Evolutionary conservation across 805 yeast species (phyloP), one percentile per base, ranked within the genome.

Genomic region (Kluyveromyces dobzhanskii): DNA sequence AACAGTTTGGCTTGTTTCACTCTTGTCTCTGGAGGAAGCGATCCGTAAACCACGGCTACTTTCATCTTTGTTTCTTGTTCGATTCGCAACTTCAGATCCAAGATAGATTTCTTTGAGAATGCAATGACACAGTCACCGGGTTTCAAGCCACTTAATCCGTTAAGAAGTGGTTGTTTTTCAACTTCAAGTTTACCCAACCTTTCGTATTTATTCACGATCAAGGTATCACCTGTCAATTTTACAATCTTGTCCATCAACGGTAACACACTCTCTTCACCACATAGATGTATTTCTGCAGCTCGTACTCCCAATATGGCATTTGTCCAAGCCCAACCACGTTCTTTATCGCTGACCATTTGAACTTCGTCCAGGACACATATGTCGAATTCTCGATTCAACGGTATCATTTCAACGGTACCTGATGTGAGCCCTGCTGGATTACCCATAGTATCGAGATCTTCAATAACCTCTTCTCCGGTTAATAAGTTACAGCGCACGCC

Each of bases 271-370:
- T 76, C 82, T 56, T 92, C 99, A 28, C 99, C 99, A 64, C 99
- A 92, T 5, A 90, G 54, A 64, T 92, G 97, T 2, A 92, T 66
- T 46, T 86, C 95, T 40, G 76, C 76, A 3, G 97, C 94, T 43
- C 74, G 73, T 0, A 79, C 92, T 3, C 97, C 97, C 25, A 92
- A 64, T 1, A 92, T 64, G 0, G 95, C 97, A 48, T 78, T 77
- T 0, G 97, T 82, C 97, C 98, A 92, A 0, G 96, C 94, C 65
- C 84, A 78, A 0, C 99, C 99, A 46, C 99, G 64, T 13, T 64
- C 64, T 6, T 66, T 65, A 53, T 88, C 95, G 2, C 75, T 77
- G 49, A 92, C 77, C 97, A 92, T 87, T 59, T 92, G 98, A 47
- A 92, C 90, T 57, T 92, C 98, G 65, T 92, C 98, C 19, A 92